A percentile compares a stretch with the other conserved stretches of the same genome.
Conservation (phyloP, 1,284 basidiomycete genomes). For the Inonotus obliquus region DNA sequence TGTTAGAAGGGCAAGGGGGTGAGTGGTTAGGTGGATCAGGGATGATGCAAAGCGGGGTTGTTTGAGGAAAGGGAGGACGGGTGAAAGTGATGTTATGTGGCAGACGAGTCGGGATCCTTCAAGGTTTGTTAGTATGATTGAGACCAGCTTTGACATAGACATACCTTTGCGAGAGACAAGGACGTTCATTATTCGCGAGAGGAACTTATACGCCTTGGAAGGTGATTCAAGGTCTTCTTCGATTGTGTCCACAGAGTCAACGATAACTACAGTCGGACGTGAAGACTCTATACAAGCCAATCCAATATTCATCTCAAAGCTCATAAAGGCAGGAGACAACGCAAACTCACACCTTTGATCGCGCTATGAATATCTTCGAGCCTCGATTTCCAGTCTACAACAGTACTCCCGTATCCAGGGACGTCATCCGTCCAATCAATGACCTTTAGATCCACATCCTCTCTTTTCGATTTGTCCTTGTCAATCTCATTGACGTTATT, state of each 20-base stretch:
- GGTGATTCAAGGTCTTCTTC: slow-evolving; percentile 51
- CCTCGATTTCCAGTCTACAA: slow-evolving; percentile 26
- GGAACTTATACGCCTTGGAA: slow-evolving; percentile 46
- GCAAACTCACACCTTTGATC: slow-evolving; percentile 38
- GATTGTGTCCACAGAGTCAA: slow-evolving; percentile 67
- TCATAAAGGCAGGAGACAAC: background rate
- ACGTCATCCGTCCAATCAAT: slow-evolving; percentile 51
- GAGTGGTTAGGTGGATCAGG: slow-evolving; percentile 59
- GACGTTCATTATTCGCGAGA: slow-evolving; percentile 40
- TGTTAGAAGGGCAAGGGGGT: slow-evolving; percentile 58
- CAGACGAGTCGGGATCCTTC: slow-evolving; percentile 63
- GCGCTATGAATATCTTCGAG: slow-evolving; percentile 37
- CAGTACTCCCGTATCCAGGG: slow-evolving; percentile 46
- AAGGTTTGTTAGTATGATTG: slow-evolving; percentile 24
- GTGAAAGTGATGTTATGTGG: slow-evolving; percentile 49
- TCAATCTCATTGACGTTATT: slow-evolving; percentile 29
- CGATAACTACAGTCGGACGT: slow-evolving; percentile 47
- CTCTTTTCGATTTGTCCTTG: background rate
- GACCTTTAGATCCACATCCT: slow-evolving; percentile 32
- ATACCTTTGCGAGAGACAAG: slow-evolving; percentile 44
- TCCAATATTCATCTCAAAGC: slow-evolving; percentile 5
- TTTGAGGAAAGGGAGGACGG: slow-evolving; percentile 50
- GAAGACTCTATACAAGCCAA: slow-evolving; percentile 16
- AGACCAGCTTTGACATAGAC: background rate
- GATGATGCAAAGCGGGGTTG: slow-evolving; percentile 63